Conservation (phyloP, 108 stramenopile species). For the Skeletonema potamos region DNA sequence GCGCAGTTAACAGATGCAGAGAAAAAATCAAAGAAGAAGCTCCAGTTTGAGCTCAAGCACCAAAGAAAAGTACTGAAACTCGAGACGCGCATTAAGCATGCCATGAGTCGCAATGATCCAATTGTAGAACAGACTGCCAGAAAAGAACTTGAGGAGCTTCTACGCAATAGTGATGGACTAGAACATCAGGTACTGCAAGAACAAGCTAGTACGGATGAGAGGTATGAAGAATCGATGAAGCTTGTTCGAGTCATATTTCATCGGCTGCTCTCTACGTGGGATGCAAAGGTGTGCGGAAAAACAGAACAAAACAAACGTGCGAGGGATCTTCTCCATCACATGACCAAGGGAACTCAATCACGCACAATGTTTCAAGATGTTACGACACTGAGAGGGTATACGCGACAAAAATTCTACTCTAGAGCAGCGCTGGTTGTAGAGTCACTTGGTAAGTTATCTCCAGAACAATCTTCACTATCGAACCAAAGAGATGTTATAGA, state of each 20-base stretch:
- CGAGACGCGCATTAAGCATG: slow-evolving; percentile 58
- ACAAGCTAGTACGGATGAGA: background rate
- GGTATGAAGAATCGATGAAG: slow-evolving; percentile 1
- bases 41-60: slow-evolving; percentile 54
- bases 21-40: slow-evolving; percentile 32
- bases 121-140: slow-evolving; percentile 42
- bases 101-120: slow-evolving; percentile 53
- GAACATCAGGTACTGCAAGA: background rate
- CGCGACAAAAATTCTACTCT: slow-evolving; percentile 70
- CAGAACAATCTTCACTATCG: background rate
- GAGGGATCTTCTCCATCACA: slow-evolving; percentile 51
- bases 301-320: slow-evolving; percentile 46
- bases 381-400: slow-evolving; percentile 68
- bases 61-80: slow-evolving; percentile 45
- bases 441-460: slow-evolving; percentile 50
- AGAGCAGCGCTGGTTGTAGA: slow-evolving; percentile 58
- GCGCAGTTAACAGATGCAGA: slow-evolving; percentile 13
- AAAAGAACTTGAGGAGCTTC: slow-evolving; percentile 41
- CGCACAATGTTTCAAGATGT: slow-evolving; percentile 63
- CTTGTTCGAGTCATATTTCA: slow-evolving; percentile 18
- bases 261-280: slow-evolving; percentile 13
- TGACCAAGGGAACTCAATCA: slow-evolving; percentile 80
- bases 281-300: slow-evolving; percentile 22
- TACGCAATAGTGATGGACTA: background rate
- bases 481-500: slow-evolving; percentile 17